Conservation (phyloP, 176 grass and related monocot species). For the Microstegium vimineum region DNA sequence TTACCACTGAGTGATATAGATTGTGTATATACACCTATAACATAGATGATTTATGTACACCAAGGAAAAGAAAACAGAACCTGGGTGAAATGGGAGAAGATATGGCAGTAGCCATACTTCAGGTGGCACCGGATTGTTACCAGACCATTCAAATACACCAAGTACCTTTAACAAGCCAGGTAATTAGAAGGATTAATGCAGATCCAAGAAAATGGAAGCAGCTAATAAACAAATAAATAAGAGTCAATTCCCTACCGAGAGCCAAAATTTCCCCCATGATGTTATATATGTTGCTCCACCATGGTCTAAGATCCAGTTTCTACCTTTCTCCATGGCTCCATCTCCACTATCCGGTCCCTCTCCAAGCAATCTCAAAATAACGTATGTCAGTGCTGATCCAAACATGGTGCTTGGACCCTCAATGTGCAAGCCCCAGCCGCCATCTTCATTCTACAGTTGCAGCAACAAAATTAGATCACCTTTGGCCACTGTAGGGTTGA, state of each 20-base stretch:
- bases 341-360: conserved; percentile 56
- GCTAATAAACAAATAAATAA: background rate
- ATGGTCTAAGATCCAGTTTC: conserved; percentile 86
- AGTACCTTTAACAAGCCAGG: conserved; percentile 57
- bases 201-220: conserved; percentile 16
- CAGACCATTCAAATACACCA: conserved; percentile 95
- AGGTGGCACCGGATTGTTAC: conserved; percentile 87
- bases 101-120: conserved; percentile 90
- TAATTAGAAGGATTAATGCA: conserved; percentile 27
- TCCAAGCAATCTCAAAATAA: conserved; percentile 77
- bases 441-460: conserved; percentile 74
- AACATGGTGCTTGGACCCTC: conserved; percentile 91
- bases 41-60: background rate
- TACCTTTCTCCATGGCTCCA: conserved; percentile 79
- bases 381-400: conserved; percentile 75
- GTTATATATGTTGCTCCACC: conserved; percentile 75
- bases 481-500: background rate
- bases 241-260: conserved; percentile 41
- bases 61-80: conserved; percentile 25
- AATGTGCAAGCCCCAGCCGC: conserved; percentile 94
- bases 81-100: conserved; percentile 76
- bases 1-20: background rate
- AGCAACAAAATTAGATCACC: conserved; percentile 15
- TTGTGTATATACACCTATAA: background rate
- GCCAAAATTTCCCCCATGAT: conserved; percentile 97